A percentile compares a stretch with the other conserved stretches of the same genome.
Evolutionary conservation across 805 yeast genomes (phyloP).

Genomic region (Candida namnaoensis): DNA sequence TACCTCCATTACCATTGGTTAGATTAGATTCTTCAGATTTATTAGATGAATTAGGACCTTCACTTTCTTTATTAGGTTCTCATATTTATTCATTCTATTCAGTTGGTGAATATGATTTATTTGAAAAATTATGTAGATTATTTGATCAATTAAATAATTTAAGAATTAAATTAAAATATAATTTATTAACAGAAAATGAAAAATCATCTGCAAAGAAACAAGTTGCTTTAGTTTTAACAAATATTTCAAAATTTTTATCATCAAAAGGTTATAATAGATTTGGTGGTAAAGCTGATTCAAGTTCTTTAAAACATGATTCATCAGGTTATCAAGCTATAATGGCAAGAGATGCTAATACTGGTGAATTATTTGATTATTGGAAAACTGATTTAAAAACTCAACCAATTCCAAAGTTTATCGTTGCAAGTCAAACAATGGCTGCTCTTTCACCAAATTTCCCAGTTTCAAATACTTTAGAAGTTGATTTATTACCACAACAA

Average conservation of each 20-base stretch:
- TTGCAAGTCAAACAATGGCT: conserved; percentile 58
- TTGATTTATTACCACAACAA: conserved; percentile 34
- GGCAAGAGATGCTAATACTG: conserved; percentile 53
- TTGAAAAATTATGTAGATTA: conserved; percentile 42
- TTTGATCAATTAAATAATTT: conserved; percentile 52
- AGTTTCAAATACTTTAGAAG: conserved; percentile 22
- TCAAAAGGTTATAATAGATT: conserved; percentile 29
- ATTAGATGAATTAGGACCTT: conserved; percentile 47
- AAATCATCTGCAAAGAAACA: conserved; percentile 35
- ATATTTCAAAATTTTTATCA: conserved; percentile 52
- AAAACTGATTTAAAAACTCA: conserved; percentile 14
- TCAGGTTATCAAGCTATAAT: conserved; percentile 62
- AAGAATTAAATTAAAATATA: conserved; percentile 41
- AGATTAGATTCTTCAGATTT: conserved; percentile 34
- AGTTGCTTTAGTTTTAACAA: conserved; percentile 43
- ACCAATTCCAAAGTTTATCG: conserved; percentile 47
- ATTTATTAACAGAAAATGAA: conserved; percentile 49
- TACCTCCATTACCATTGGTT: conserved; percentile 50
- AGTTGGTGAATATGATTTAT: conserved; percentile 58
- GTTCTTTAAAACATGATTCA: conserved; percentile 31
- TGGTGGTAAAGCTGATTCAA: conserved; percentile 14
- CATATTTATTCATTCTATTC: conserved; percentile 67
- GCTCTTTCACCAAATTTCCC: conserved; percentile 75
- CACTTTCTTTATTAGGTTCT: conserved; percentile 47
- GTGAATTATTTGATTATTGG: conserved; percentile 40